Evolutionary conservation across 352 stramenopile species (phyloP).

Genomic region (Pythium guiyangense): DNA sequence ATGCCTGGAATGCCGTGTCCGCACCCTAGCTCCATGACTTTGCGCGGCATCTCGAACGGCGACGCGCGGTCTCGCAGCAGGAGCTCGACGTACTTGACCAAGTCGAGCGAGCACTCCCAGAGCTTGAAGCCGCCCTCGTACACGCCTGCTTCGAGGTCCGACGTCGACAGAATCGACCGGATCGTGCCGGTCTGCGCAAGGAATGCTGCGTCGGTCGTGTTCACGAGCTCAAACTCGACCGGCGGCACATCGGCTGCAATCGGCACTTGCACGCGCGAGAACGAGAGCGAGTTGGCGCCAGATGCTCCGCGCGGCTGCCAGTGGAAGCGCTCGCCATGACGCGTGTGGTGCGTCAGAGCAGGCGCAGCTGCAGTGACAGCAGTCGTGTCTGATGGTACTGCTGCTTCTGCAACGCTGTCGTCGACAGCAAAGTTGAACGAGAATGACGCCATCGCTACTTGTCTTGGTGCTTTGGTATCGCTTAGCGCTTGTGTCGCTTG

Average conservation of each 20-base stretch:
- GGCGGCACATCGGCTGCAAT: slow-evolving; percentile 3
- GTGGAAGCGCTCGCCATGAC: slow-evolving; percentile 48
- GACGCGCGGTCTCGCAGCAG: slow-evolving; percentile 15
- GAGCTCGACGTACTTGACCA: slow-evolving; percentile 48
- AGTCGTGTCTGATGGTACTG: neutral
- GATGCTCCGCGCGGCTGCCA: slow-evolving; percentile 14
- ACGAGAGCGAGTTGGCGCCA: slow-evolving; percentile 7
- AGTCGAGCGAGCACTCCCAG: slow-evolving; percentile 78
- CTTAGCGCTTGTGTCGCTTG: neutral
- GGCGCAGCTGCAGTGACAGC: neutral
- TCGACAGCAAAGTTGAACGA: slow-evolving; percentile 67
- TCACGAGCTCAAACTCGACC: slow-evolving; percentile 57
- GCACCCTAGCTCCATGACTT: slow-evolving; percentile 75
- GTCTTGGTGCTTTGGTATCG: neutral
- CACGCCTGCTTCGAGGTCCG: slow-evolving; percentile 69
- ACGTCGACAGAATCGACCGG: slow-evolving; percentile 59
- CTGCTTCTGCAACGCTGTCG: slow-evolving; percentile 8
- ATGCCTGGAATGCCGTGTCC: slow-evolving; percentile 78
- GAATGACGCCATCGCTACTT: slow-evolving; percentile 27
- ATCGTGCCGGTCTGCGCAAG: slow-evolving; percentile 54
- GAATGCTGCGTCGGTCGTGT: slow-evolving; percentile 48
- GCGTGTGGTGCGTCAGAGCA: slow-evolving; percentile 19
- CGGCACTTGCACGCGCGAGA: slow-evolving; percentile 30
- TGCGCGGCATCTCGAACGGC: slow-evolving; percentile 17
- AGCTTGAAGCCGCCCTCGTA: slow-evolving; percentile 88